Conservation (phyloP, 2,329 filamentous ascomycete genomes). For the Paraconiothyrium sp. region DNA sequence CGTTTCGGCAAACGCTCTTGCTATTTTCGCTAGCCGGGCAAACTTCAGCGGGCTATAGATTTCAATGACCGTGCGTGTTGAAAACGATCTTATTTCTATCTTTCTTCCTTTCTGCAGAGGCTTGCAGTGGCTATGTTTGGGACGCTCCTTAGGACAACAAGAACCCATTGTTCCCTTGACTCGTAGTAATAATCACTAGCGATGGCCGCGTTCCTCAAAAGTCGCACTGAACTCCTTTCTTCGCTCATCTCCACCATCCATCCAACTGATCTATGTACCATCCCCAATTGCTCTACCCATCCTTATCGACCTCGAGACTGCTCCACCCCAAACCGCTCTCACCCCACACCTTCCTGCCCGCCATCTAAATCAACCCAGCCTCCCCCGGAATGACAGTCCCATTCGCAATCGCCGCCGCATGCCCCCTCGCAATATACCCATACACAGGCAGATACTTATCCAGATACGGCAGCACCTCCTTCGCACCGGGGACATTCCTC, state of each 20-base stretch:
- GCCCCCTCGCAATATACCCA: conserved; percentile 69
- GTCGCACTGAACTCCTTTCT: not conserved
- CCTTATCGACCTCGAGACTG: not conserved
- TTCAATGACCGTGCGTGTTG: not conserved
- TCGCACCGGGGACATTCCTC: conserved; percentile 62
- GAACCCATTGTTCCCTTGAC: not conserved
- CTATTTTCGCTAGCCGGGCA: not conserved
- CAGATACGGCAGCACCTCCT: conserved; percentile 69
- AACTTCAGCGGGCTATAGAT: not conserved
- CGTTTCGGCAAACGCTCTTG: not conserved
- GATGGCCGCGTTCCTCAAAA: not conserved
- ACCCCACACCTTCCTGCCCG: too few relatives aligned
- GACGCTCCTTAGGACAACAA: not conserved
- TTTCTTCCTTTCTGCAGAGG: not conserved
- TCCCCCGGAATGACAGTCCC: conserved; percentile 69
- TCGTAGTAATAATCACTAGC: not conserved
- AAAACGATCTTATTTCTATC: not conserved
- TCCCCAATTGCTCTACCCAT: not conserved
- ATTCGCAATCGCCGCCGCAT: conserved; percentile 68
- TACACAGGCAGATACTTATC: conserved; percentile 73
- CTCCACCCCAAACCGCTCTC: not conserved
- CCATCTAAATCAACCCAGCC: conserved; percentile 39
- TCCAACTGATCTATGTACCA: not conserved
- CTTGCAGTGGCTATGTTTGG: not conserved
- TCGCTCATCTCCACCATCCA: not conserved